phyloP scores from a whole-genome alignment of 164 flowering plant species.

The Kalanchoe fedtschenkoi region DNA sequence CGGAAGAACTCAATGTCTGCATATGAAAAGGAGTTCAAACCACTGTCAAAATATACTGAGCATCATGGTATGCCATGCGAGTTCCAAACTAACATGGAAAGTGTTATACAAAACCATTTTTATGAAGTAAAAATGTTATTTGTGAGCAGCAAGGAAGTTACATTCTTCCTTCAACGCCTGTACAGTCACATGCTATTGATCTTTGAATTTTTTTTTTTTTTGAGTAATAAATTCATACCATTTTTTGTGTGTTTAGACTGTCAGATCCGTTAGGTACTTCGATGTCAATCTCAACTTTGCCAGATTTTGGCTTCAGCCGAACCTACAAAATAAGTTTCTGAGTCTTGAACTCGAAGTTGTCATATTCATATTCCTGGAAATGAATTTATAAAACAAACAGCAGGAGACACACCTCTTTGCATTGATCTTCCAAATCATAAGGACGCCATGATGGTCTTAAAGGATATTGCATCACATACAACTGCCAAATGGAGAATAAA shows the following conservation, averaged over 20 bases:
- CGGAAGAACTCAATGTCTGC: slow-evolving; percentile 6
- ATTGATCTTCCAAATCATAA: slow-evolving; percentile 62
- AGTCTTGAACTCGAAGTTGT: background rate
- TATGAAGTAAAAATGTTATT: no score
- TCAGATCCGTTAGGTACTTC: slow-evolving; percentile 21
- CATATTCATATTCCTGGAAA: no score
- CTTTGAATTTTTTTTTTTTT: background rate
- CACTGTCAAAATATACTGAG: background rate
- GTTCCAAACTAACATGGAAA: background rate
- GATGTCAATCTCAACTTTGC: slow-evolving; percentile 60
- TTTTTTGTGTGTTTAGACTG: slow-evolving; percentile 17
- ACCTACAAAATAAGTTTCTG: slow-evolving; percentile 30
- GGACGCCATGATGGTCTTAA: slow-evolving; percentile 84
- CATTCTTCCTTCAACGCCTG: no score
- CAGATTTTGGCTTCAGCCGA: slow-evolving; percentile 47
- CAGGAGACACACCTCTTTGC: slow-evolving; percentile 65
- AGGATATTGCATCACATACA: slow-evolving; percentile 79
- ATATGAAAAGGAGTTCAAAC: background rate
- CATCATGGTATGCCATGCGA: background rate
- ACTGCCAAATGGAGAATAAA: slow-evolving; percentile 24
- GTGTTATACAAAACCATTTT: no score
- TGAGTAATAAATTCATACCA: slow-evolving; percentile 32
- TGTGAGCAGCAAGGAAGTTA: no score
- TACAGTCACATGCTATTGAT: no score
- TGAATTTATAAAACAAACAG: background rate